These are phyloP conservation scores for Citropsis articulata DNA, from an alignment of 345 rosid genomes.

Conservation along the genomic window DNA sequence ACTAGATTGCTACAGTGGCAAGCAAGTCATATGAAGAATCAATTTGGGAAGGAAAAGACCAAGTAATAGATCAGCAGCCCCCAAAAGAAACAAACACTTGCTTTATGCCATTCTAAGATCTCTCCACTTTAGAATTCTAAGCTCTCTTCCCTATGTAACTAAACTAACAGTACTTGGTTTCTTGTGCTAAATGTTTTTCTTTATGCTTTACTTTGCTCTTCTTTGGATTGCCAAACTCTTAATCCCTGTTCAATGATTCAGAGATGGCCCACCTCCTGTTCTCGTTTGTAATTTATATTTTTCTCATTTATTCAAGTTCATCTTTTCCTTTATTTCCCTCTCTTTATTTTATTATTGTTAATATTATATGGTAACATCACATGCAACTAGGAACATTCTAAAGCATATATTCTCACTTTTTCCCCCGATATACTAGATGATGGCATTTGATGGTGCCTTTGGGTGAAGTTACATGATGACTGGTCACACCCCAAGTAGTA, in stretches of 20 bases:
- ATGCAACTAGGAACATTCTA: constrained; percentile 53
- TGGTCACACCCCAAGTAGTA: constrained; percentile 26
- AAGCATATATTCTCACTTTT: constrained; percentile 46
- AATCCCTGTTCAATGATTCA: constrained; percentile 35
- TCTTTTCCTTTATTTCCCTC: constrained; percentile 33
- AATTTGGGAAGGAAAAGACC: constrained; percentile 19
- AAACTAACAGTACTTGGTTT: constrained; percentile 41
- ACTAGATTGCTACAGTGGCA: constrained; percentile 28
- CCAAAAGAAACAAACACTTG: constrained; percentile 36
- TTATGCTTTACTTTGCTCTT: constrained; percentile 38
- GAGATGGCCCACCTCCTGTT: constrained; percentile 23
- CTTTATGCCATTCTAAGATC: constrained; percentile 35
- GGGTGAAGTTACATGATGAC: constrained; percentile 17
- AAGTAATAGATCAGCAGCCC: constrained; percentile 14
- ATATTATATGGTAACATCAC: constrained; percentile 30
- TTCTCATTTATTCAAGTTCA: constrained; percentile 23
- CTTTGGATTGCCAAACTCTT: constrained; percentile 32
- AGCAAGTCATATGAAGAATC: constrained; percentile 35
- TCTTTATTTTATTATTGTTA: constrained; percentile 24
- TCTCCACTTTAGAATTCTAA: constrained; percentile 51
- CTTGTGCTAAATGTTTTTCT: constrained; percentile 46
- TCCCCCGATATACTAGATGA: constrained; percentile 10
- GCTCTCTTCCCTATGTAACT: constrained; percentile 46
- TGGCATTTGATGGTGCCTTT: constrained; percentile 22
- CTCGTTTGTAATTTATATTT: constrained; percentile 15